phyloP scores from a whole-genome alignment of 345 rosid genomes.

The Acer saccharum region DNA sequence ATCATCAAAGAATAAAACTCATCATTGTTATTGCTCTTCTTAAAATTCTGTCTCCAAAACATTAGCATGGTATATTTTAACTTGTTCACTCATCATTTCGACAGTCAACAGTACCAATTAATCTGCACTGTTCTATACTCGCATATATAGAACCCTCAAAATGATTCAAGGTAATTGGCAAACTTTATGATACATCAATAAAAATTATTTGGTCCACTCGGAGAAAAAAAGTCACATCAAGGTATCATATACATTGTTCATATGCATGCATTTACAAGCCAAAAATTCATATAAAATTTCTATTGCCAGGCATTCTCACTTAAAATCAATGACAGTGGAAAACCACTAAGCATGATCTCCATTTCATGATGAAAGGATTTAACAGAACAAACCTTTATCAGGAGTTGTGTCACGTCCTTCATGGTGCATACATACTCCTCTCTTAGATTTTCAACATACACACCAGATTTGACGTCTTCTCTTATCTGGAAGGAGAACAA shows the following conservation, averaged over 20 bases:
- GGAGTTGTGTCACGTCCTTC: constrained; percentile 81
- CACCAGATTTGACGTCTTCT: constrained; percentile 95
- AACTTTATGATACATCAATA: background rate
- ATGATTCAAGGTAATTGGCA: background rate
- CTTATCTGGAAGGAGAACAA: constrained; percentile 62
- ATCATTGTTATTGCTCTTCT: too few relatives aligned
- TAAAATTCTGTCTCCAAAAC: too few relatives aligned
- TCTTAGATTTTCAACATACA: constrained; percentile 86
- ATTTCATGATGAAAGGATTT: constrained; percentile 17
- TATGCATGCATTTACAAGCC: background rate
- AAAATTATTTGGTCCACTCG: background rate
- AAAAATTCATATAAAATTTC: background rate
- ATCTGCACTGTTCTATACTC: too few relatives aligned
- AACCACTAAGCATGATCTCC: constrained; percentile 7
- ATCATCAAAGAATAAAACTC: too few relatives aligned
- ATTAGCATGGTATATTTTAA: too few relatives aligned
- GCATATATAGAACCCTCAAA: background rate
- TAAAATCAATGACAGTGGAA: constrained; percentile 14
- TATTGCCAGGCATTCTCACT: background rate
- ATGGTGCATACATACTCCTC: constrained; percentile 77
- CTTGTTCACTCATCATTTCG: too few relatives aligned
- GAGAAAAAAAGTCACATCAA: background rate
- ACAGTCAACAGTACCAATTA: too few relatives aligned
- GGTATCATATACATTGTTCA: too few relatives aligned
- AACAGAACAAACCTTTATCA: constrained; percentile 64